Evolutionary conservation across 257 asterid genomes (phyloP).

Genomic region (Solanum bulbocastanum): DNA sequence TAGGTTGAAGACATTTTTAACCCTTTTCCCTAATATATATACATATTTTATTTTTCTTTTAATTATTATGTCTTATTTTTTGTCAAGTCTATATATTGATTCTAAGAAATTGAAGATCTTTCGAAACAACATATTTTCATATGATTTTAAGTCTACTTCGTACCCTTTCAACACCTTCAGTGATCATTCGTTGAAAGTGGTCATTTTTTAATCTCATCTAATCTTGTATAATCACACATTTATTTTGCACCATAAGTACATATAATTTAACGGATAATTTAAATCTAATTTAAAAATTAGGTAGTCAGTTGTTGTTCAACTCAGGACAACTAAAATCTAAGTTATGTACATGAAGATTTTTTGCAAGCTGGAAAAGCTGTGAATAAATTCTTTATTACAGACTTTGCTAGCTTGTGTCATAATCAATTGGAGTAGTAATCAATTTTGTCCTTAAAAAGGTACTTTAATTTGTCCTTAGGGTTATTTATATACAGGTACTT

Average conservation of each 20-base stretch:
- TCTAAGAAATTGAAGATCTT: not conserved
- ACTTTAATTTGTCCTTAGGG: not conserved
- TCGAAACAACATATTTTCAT: fast-evolving
- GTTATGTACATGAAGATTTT: not conserved
- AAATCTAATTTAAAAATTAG: not conserved
- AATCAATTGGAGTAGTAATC: not conserved
- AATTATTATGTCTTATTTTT: too few relatives aligned
- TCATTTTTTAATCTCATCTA: not conserved
- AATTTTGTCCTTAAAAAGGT: not conserved
- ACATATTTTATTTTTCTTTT: too few relatives aligned
- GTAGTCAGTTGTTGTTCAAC: not conserved
- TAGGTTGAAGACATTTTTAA: too few relatives aligned
- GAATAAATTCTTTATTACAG: not conserved
- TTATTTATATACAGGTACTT: not conserved
- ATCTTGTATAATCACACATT: not conserved
- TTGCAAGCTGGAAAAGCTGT: not conserved
- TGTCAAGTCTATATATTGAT: not conserved
- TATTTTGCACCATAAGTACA: not conserved
- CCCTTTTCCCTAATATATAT: too few relatives aligned
- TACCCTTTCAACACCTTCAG: not conserved
- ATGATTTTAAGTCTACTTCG: not conserved
- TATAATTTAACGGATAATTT: not conserved
- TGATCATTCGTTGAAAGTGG: not conserved
- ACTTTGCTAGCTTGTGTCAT: not conserved
- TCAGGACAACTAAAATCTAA: not conserved